Base-by-base conservation (phyloP, 1,139 yeast species). In the Keqinozyma sinolaborantium region DNA sequence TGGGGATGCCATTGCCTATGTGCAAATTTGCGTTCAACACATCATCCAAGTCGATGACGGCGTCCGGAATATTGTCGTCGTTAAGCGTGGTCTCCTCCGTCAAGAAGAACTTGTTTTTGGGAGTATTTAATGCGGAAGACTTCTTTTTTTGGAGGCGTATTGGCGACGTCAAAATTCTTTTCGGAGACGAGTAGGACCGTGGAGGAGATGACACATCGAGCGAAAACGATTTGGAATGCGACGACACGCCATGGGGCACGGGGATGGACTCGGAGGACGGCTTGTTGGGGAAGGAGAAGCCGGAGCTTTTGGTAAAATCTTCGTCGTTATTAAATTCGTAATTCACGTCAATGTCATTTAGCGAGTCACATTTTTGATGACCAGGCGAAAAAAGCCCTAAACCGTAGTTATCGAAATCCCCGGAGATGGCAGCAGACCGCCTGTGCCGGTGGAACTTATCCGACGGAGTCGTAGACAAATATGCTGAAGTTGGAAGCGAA, bases 351-450 rank as follows among this genome's bases (percentile, higher is more conserved):
- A 39, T 42, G 5, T 35, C 38, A 10, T 45, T 32, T 15, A 28
- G 30, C 3, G 30, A 25, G 3, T 26, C 24, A 3, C 38, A 36
- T n/a, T 30, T 35, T n/a, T 30, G 46, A 32, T 37, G 39, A 23
- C 50, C 43, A 29, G 64, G 57, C 19, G 64, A 57, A 36, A 63
- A 63, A 16, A 67, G 42, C 1, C 72, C 72, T 28, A 64, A 45
- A 2, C 72, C 73, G 41, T 58, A 49, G 5, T 57, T 50, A 45
- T 81, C 88, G 49, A 81, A 80, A 48, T 81, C 88, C 0, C 87
- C 87, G 3, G 85, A 78, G 10, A 81, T 77, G 0, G 87, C 87
- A 16, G 83, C 83, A 0, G 87, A 80, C 30, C 90, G 58, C 45
- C 79, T 70, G 44, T 81, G 88, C 28, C 79, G 67, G 51, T 81